Percentiles rank a stretch among this genome's conserved stretches.
phyloP scores from a whole-genome alignment of 495 filamentous ascomycete genomes.

The Terfezia claveryi region DNA sequence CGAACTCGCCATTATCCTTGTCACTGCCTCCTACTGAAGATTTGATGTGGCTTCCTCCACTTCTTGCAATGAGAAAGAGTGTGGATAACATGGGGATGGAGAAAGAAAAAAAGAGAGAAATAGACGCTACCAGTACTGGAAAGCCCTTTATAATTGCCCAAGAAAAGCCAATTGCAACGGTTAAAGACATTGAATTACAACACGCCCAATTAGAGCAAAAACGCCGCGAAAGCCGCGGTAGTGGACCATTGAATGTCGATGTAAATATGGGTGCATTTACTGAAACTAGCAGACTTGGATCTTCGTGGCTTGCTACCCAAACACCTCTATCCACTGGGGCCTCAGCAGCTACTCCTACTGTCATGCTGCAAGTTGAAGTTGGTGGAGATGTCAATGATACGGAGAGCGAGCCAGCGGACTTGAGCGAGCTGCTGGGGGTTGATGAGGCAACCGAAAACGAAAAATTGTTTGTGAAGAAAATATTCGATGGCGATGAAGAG shows the following conservation, averaged over 20 bases:
- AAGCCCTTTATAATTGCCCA: conserved; percentile 10
- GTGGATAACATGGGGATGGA: conserved; percentile 14
- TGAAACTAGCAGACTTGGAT: conserved; percentile 3
- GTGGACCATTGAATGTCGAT: conserved; percentile 10
- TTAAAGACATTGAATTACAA: conserved; percentile 14
- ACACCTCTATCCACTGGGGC: conserved; percentile 5
- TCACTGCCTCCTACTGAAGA: neutral
- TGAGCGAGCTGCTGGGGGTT: neutral
- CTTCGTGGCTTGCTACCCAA: conserved; percentile 13
- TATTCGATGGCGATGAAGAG: conserved; percentile 71
- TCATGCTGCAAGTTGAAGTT: conserved; percentile 15
- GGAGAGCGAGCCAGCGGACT: neutral
- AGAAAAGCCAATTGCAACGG: conserved; percentile 15
- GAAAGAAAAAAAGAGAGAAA: conserved; percentile 8
- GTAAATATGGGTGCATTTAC: conserved; percentile 4
- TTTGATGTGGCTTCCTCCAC: neutral
- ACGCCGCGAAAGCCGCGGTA: conserved; percentile 5
- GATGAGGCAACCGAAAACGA: conserved; percentile 38
- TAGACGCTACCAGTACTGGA: neutral
- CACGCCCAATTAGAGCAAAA: conserved; percentile 9
- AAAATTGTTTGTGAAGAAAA: conserved; percentile 49
- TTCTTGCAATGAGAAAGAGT: conserved; percentile 11
- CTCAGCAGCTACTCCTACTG: conserved; percentile 11
- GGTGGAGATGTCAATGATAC: conserved; percentile 1
- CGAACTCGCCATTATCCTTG: neutral